These are phyloP conservation scores for Sclerotinia nivalis DNA, from an alignment of 2,329 filamentous ascomycete species.

Conservation along the genomic window DNA sequence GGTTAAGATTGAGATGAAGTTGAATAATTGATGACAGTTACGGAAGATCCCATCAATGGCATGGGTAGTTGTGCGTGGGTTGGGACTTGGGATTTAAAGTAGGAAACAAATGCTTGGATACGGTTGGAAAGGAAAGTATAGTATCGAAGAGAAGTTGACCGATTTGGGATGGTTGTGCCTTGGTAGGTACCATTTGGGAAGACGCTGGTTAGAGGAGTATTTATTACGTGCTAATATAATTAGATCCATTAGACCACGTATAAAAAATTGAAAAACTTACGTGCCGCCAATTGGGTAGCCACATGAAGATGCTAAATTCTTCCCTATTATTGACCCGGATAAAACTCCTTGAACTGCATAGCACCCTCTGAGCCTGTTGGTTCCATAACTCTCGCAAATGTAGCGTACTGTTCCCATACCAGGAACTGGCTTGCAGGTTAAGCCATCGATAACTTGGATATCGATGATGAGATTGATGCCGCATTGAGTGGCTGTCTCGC, in stretches of 20 bases:
- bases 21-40: not conserved
- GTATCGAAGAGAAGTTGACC: slow-evolving; percentile 68
- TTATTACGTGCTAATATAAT: not conserved
- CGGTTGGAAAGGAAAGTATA: slow-evolving; percentile 55
- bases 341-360: slow-evolving; percentile 46
- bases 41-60: slow-evolving; percentile 44
- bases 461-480: slow-evolving; percentile 45
- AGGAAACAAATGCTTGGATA: slow-evolving; percentile 52
- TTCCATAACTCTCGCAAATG: slow-evolving; percentile 47
- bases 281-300: slow-evolving; percentile 47
- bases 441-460: slow-evolving; percentile 55
- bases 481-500: slow-evolving; percentile 33
- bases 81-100: slow-evolving; percentile 52
- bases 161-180: slow-evolving; percentile 56
- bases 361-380: slow-evolving; percentile 47
- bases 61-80: slow-evolving; percentile 49
- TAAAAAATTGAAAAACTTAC: not conserved
- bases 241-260: not conserved
- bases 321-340: slow-evolving; percentile 49
- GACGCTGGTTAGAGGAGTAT: slow-evolving; percentile 9
- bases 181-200: slow-evolving; percentile 50
- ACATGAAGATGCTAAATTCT: slow-evolving; percentile 53
- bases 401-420: slow-evolving; percentile 49
- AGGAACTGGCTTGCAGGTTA: slow-evolving; percentile 56
- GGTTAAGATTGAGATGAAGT: not conserved